A percentile compares a stretch with the other conserved stretches of the same genome.
These are phyloP conservation scores for Madurella fahalii DNA, from an alignment of 2,329 filamentous ascomycete genomes.

Conservation along the genomic window DNA sequence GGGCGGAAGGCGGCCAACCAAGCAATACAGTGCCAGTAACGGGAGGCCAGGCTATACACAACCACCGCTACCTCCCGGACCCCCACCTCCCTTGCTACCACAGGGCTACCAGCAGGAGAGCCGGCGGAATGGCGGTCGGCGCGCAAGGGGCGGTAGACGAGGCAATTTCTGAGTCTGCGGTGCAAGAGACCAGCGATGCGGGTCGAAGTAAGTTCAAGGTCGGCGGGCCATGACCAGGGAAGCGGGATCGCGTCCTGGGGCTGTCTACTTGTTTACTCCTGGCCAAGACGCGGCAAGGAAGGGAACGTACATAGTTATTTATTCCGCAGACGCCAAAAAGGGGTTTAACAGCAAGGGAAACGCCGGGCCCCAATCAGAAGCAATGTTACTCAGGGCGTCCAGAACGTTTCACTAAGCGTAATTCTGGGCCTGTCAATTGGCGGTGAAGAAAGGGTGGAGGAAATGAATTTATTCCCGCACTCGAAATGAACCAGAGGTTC, in stretches of 20 bases:
- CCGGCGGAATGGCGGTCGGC: slow-evolving; percentile 7
- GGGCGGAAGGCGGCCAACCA: slow-evolving; percentile 1
- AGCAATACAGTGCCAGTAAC: slow-evolving; percentile 8
- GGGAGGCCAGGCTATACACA: neutral
- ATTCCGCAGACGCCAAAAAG: neutral
- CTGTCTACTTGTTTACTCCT: neutral
- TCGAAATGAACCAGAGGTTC: neutral
- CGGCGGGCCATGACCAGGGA: too few relatives aligned
- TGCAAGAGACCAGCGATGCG: neutral
- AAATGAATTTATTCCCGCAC: neutral
- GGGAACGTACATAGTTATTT: neutral
- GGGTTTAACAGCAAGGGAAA: neutral
- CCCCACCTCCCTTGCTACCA: slow-evolving; percentile 14
- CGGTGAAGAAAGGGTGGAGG: slow-evolving; percentile 5
- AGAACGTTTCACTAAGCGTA: slow-evolving; percentile 8
- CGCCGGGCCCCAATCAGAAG: neutral
- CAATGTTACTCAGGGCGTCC: neutral
- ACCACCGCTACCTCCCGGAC: slow-evolving; percentile 23
- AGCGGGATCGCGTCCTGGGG: too few relatives aligned
- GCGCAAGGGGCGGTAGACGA: slow-evolving; percentile 1
- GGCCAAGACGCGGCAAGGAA: neutral
- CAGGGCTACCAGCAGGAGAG: slow-evolving; percentile 1
- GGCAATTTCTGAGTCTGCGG: too few relatives aligned
- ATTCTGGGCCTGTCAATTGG: slow-evolving; percentile 9
- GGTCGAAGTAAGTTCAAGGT: neutral